These are phyloP conservation scores for Calonectria fujianensis DNA, from an alignment of 2,329 filamentous ascomycete species.

Conservation along the genomic window DNA sequence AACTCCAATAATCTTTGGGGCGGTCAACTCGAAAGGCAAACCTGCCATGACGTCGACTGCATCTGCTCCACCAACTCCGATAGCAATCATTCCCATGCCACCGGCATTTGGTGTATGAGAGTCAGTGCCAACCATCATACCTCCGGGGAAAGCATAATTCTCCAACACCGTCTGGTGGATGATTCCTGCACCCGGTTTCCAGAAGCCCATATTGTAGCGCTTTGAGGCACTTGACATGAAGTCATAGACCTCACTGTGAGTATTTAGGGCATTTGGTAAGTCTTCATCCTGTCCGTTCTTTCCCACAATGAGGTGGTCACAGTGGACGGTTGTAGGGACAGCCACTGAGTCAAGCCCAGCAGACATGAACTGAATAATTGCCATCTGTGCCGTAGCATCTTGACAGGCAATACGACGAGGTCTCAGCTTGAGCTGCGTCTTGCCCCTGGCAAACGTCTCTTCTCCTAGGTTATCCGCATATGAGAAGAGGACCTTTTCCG, in stretches of 20 bases:
- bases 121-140: conserved; percentile 97
- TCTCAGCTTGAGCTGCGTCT: conserved; percentile 95
- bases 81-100: conserved; percentile 95
- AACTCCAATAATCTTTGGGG: conserved; percentile 96
- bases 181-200: conserved; percentile 98
- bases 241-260: conserved; percentile 99
- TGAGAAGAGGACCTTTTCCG: conserved; percentile 99
- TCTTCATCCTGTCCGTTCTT: conserved; percentile 95
- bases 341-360: conserved; percentile 96
- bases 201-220: conserved; percentile 98
- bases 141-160: conserved; percentile 99
- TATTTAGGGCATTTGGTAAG: conserved; percentile 89
- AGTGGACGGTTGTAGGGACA: conserved; percentile 97
- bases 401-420: conserved; percentile 99
- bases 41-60: conserved; percentile 99
- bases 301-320: conserved; percentile 99
- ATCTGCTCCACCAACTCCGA: conserved; percentile 98
- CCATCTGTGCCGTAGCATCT: conserved; percentile 99
- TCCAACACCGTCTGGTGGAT: conserved; percentile 99
- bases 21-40: conserved; percentile 98
- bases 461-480: conserved; percentile 97
- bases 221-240: conserved; percentile 95
- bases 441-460: conserved; percentile 96
- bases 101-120: conserved; percentile 98
- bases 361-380: conserved; percentile 99